Evolutionary conservation across 306 rosid species (phyloP), one percentile per base, ranked within the genome.

Genomic region (Fragaria nilgerrensis): DNA sequence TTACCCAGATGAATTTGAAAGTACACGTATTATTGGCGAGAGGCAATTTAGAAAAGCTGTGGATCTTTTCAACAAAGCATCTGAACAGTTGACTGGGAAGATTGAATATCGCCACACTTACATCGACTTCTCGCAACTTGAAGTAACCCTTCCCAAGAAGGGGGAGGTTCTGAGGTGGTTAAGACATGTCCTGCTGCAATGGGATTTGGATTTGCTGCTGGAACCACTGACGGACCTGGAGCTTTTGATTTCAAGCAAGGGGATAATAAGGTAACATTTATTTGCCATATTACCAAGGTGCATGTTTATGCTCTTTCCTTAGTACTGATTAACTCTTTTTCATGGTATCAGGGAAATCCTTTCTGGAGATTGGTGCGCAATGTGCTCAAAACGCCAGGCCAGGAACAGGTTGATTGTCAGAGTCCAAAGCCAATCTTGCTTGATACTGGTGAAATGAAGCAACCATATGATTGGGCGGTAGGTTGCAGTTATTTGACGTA

Each of bases 221-320:
- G 98, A 84, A 94, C 96, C 71, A 94, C 97, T 20, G 98, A 94
- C 79, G 98, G 98, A 58, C 98, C 98, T 47, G 97, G 98, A 74
- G 93, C 98, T 64, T 94, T 94, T 83, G 97, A 91, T 85, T 91
- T 91, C 86, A 84, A 68, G 80, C 98, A 94, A 86, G 98, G 97
- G 44, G 97, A 94, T 81, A 88, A 90, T 83, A 78, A 86, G 96
- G 98, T 94, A 86, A 81, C 68, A 16, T 47, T 43, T 58, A 78
- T 44, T 25, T 70, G 71, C 43, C 12, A 41, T 75, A 34, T 65
- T 23, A 77, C 77, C n/a, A n/a, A 47, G 14, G 55, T 70, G 59
- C 43, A 61, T 52, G 72, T 59, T 32, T n/a, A 32, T 52, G 50
- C 49, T 77, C 74, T 68, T 41, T 59, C 45, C 52, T 13, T 2